phyloP scores from a whole-genome alignment of 352 stramenopile species.

The Phytopythium ostracodes region DNA sequence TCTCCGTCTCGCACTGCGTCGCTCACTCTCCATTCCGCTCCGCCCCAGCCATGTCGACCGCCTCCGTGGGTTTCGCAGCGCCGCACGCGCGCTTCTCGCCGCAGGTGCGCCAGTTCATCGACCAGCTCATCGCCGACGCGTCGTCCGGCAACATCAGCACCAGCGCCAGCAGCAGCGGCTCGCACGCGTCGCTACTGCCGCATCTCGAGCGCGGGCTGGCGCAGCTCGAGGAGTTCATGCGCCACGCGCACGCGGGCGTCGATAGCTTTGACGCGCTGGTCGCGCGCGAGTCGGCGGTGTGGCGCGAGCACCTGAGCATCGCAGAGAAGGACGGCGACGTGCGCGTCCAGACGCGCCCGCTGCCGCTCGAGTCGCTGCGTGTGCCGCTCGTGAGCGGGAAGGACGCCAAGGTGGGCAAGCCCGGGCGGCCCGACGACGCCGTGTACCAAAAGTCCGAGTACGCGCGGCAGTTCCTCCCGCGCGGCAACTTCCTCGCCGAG shows the following conservation, averaged over 20 bases:
- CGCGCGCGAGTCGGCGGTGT: constrained; percentile 29
- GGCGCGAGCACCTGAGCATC: constrained; percentile 37
- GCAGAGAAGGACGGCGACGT: constrained; percentile 31
- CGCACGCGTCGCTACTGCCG: constrained; percentile 20
- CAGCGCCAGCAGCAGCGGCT: neutral
- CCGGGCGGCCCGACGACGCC: constrained; percentile 60
- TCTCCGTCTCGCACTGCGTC: neutral
- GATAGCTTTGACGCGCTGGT: constrained; percentile 33
- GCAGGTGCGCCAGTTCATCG: constrained; percentile 29
- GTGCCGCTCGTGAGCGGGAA: constrained; percentile 27
- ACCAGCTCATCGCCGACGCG: constrained; percentile 11
- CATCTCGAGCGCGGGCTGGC: constrained; percentile 45
- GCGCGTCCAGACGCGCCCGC: constrained; percentile 30
- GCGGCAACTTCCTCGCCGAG: constrained; percentile 69
- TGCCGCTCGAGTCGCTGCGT: constrained; percentile 33
- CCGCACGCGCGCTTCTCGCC: constrained; percentile 32
- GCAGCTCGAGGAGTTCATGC: constrained; percentile 56
- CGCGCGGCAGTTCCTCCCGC: constrained; percentile 59
- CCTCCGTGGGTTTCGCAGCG: constrained; percentile 31
- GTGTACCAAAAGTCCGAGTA: constrained; percentile 70
- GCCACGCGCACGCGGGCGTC: constrained; percentile 22
- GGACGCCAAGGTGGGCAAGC: constrained; percentile 63
- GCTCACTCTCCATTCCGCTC: neutral
- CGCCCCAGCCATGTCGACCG: neutral
- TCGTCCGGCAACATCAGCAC: no score